Evolutionary conservation across 108 stramenopile species (phyloP), one percentile per base, ranked within the genome.

Genomic region (Hondaea fermentalgiana): DNA sequence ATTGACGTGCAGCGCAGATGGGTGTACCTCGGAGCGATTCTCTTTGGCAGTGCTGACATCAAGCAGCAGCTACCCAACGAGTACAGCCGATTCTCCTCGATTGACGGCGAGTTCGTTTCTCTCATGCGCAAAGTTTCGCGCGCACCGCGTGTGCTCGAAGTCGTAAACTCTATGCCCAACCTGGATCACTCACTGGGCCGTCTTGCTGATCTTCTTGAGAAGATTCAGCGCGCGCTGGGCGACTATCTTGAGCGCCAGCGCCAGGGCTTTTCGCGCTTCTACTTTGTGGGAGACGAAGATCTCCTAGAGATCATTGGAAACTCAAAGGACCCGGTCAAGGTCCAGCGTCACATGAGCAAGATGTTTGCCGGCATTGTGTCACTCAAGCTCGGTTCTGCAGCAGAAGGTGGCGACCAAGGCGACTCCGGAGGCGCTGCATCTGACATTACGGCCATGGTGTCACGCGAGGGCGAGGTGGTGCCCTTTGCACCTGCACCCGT

Each of bases 251-350:
- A 97, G 83, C 97, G 96, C 71, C 98, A 98, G 92, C 93, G 99
- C 53, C 94, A 94, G 72, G 96, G 95, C 58, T 98, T 99, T 91
- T 92, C 95, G 59, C 96, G 99, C 6, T 99, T 99, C 89, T 99
- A 98, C 92, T 99, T 99, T 90, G 96, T 99, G 44, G 98, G 98
- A 57, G 98, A 99, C 89, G 99, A 99, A 72, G 98, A 99, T 93
- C 94, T 99, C 88, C 94, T 99, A 59, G 98, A 99, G 92, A 98
- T 99, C 69, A 95, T 99, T 90, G 98, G 98, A 28, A 97, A 98
- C 87, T 90, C 96, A 8, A 92, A 94, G 87, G 97, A 98, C 87
- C 98, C 99, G 6, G 96, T 94, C 44, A 97, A 97, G 83, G 97
- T 98, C 3, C 91, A 97, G 47, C 91, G 93, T 8, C 99, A 99